These are phyloP conservation scores for Diaporthe humulicola DNA, from an alignment of 2,329 filamentous ascomycete species.

Conservation along the genomic window DNA sequence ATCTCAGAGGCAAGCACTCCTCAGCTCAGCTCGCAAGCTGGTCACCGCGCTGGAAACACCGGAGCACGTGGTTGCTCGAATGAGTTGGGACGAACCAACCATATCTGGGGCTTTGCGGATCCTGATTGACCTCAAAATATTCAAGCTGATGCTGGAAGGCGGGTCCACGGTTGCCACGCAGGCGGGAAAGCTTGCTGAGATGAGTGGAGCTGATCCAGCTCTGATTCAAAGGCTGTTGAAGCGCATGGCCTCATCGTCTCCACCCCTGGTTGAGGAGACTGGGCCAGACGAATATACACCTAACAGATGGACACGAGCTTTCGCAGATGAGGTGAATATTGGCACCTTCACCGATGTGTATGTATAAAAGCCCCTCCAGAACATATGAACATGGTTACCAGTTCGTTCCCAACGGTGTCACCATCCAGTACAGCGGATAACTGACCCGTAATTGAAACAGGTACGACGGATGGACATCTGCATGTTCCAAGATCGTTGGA, in stretches of 20 bases:
- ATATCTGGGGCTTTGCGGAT: not conserved
- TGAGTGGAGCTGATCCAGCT: not conserved
- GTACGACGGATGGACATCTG: constrained; percentile 3
- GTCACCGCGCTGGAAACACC: constrained; percentile 11
- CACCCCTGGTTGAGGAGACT: constrained; percentile 12
- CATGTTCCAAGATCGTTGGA: not conserved
- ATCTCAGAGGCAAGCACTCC: constrained; percentile 1
- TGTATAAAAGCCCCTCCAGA: not conserved
- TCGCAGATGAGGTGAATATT: constrained; percentile 4
- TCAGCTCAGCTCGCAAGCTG: constrained; percentile 14
- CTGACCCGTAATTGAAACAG: not conserved
- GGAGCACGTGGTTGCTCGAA: constrained; percentile 10
- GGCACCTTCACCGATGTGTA: constrained; percentile 13
- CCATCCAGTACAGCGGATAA: not conserved
- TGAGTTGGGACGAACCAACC: constrained; percentile 14
- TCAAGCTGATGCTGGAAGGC: not conserved
- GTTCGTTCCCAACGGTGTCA: not conserved
- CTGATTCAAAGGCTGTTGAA: constrained; percentile 1
- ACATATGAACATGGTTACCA: not conserved
- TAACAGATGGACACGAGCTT: constrained; percentile 9
- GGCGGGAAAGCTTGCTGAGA: not conserved
- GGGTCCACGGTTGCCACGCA: not conserved
- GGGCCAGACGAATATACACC: not conserved
- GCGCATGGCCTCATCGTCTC: constrained; percentile 4
- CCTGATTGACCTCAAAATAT: constrained; percentile 5